phyloP scores from a whole-genome alignment of 768 basidiomycete species.

The Trametes maxima region DNA sequence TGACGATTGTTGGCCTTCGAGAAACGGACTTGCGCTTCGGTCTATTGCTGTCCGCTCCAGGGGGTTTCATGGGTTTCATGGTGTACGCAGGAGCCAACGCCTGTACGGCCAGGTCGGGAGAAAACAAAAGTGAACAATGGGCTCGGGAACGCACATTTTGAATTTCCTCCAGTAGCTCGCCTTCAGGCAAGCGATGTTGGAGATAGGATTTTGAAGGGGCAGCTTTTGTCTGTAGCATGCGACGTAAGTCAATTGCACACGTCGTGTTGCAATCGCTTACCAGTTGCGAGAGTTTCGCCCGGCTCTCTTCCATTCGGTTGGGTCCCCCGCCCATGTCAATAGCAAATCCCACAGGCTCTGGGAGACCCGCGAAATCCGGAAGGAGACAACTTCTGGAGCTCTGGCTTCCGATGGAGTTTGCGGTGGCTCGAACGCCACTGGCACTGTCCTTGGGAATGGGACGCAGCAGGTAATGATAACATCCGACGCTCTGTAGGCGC shows the following conservation, averaged over 20 bases:
- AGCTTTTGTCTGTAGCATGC: conserved; percentile 35
- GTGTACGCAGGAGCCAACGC: conserved; percentile 49
- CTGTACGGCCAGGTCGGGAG: conserved; percentile 26
- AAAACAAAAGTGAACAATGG: neutral
- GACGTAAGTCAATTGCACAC: neutral
- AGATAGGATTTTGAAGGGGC: conserved; percentile 52
- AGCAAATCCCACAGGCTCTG: conserved; percentile 59
- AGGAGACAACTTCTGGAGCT: conserved; percentile 43
- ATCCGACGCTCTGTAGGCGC: conserved; percentile 5
- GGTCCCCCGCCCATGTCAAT: conserved; percentile 62
- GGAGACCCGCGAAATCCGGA: conserved; percentile 53
- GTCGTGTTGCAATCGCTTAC: conserved; percentile 38
- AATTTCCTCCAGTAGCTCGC: conserved; percentile 58
- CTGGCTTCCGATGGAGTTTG: neutral
- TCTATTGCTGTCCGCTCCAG: conserved; percentile 38
- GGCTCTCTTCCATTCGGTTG: conserved; percentile 54
- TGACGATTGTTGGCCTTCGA: conserved; percentile 31
- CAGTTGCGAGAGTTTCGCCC: conserved; percentile 44
- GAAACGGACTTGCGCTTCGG: conserved; percentile 39
- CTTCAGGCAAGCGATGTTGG: conserved; percentile 57
- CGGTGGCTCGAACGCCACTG: neutral
- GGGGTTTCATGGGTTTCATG: conserved; percentile 62
- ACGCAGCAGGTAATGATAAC: conserved; percentile 37
- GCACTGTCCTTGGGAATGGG: conserved; percentile 41
- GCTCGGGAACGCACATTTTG: conserved; percentile 48